These are phyloP conservation scores for Yarrowia divulgata DNA, from an alignment of 805 yeast genomes.

Conservation along the genomic window DNA sequence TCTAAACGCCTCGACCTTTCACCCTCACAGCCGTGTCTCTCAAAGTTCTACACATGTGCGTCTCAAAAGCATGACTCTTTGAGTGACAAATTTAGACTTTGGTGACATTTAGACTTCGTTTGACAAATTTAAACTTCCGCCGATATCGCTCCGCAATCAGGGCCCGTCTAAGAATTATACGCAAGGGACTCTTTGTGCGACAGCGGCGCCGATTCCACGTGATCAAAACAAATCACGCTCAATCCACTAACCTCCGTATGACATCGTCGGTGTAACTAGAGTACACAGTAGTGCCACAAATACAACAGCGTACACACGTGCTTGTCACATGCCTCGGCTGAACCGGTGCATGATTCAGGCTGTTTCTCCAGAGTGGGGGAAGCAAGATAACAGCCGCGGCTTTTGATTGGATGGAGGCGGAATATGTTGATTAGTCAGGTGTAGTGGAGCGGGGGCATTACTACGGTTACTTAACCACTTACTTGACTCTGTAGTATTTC, in stretches of 20 bases:
- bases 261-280: constrained; percentile 1
- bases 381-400: constrained; percentile 16
- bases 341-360: constrained; percentile 28
- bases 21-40: constrained; percentile 26
- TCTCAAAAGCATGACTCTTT: neutral
- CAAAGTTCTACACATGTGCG: too few species aligned
- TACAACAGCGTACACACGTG: too few species aligned
- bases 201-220: neutral
- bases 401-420: constrained; percentile 2
- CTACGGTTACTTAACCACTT: neutral
- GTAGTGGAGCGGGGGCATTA: too few species aligned
- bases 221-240: neutral
- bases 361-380: neutral
- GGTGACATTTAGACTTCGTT: too few species aligned
- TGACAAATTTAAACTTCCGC: neutral
- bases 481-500: neutral
- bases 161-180: neutral
- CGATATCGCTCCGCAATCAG: constrained; percentile 21
- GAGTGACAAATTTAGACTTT: constrained; percentile 3
- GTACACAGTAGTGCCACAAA: too few species aligned
- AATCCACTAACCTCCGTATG: constrained; percentile 5
- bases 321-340: constrained; percentile 36
- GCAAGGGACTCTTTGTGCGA: constrained; percentile 30
- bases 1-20: constrained; percentile 22
- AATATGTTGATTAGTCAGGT: neutral